Percentiles rank a stretch among this genome's conserved stretches.
Evolutionary conservation across 1,284 basidiomycete genomes (phyloP).

Genomic region (Marasmius fiardii): DNA sequence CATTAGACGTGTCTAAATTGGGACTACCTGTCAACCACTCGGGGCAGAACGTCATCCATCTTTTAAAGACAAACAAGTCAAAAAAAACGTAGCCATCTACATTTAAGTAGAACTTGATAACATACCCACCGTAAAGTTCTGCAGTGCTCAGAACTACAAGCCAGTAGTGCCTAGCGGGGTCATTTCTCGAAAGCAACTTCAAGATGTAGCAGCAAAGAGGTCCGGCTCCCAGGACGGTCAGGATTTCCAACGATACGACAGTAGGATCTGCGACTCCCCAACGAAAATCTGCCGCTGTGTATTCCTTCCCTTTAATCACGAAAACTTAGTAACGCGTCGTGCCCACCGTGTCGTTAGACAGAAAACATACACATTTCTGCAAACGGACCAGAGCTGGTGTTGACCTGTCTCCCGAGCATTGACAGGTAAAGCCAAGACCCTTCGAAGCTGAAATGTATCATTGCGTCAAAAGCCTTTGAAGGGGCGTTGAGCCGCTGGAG

Average conservation of each 20-base stretch:
- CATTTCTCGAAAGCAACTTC: slow-evolving; percentile 56
- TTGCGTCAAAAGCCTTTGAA: slow-evolving; percentile 65
- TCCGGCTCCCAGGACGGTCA: slow-evolving; percentile 77
- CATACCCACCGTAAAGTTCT: slow-evolving; percentile 74
- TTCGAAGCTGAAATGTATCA: slow-evolving; percentile 79
- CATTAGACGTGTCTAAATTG: slow-evolving; percentile 67
- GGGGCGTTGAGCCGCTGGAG: not conserved
- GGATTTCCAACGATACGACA: slow-evolving; percentile 75
- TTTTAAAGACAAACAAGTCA: slow-evolving; percentile 20
- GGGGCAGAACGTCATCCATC: slow-evolving; percentile 84
- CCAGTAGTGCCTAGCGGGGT: slow-evolving; percentile 77
- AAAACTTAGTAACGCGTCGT: slow-evolving; percentile 3
- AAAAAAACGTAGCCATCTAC: not conserved
- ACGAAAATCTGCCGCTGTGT: slow-evolving; percentile 73
- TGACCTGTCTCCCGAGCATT: slow-evolving; percentile 68
- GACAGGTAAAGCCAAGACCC: slow-evolving; percentile 77
- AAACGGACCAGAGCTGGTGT: slow-evolving; percentile 63
- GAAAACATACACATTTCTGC: slow-evolving; percentile 69
- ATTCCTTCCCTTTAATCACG: slow-evolving; percentile 42
- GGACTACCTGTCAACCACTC: slow-evolving; percentile 80
- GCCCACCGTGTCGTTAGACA: not conserved
- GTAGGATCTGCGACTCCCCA: slow-evolving; percentile 79
- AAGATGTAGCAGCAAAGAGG: slow-evolving; percentile 70
- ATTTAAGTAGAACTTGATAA: slow-evolving; percentile 4
- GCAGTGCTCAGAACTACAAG: slow-evolving; percentile 72